A percentile compares a stretch with the other conserved stretches of the same genome.
phyloP scores from a whole-genome alignment of 2,329 filamentous ascomycete genomes.

The Ceratocystis albifundus region DNA sequence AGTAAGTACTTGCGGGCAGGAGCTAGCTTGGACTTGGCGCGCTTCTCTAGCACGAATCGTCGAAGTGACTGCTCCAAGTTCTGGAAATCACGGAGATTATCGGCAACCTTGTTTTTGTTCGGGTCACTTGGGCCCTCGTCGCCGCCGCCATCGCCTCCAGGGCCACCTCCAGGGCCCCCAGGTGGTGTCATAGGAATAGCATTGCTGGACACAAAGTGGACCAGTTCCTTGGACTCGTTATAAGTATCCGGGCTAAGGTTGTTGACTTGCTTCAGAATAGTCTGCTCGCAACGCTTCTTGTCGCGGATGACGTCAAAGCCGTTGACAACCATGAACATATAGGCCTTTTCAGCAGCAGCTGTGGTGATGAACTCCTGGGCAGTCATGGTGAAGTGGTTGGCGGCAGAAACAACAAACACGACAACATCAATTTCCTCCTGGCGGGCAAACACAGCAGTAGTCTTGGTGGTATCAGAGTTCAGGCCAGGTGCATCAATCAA shows the following conservation, averaged over 20 bases:
- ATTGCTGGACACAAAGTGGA: slow-evolving; percentile 97
- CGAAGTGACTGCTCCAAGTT: slow-evolving; percentile 78
- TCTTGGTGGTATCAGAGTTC: slow-evolving; percentile 93
- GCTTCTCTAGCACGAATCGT: slow-evolving; percentile 90
- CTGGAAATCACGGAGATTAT: slow-evolving; percentile 82
- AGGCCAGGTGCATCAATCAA: slow-evolving; percentile 92
- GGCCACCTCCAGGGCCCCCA: slow-evolving; percentile 40
- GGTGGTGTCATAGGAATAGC: slow-evolving; percentile 66
- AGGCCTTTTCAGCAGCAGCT: slow-evolving; percentile 90
- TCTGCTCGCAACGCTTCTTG: slow-evolving; percentile 79
- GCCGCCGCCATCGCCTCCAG: slow-evolving; percentile 38
- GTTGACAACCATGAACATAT: slow-evolving; percentile 98
- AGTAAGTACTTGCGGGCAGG: slow-evolving; percentile 91
- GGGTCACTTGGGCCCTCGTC: slow-evolving; percentile 36
- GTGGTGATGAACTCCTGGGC: slow-evolving; percentile 97
- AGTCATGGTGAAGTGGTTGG: slow-evolving; percentile 94
- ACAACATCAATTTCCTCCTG: slow-evolving; percentile 99
- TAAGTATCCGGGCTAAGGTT: slow-evolving; percentile 82
- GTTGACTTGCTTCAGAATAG: slow-evolving; percentile 81
- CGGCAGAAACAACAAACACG: slow-evolving; percentile 93
- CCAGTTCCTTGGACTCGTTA: slow-evolving; percentile 84
- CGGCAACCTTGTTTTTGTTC: slow-evolving; percentile 74
- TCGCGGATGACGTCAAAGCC: slow-evolving; percentile 90
- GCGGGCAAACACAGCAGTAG: slow-evolving; percentile 88
- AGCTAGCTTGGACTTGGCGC: slow-evolving; percentile 86